Evolutionary conservation across 2,329 filamentous ascomycete species (phyloP).

Genomic region (Apiospora koreana): DNA sequence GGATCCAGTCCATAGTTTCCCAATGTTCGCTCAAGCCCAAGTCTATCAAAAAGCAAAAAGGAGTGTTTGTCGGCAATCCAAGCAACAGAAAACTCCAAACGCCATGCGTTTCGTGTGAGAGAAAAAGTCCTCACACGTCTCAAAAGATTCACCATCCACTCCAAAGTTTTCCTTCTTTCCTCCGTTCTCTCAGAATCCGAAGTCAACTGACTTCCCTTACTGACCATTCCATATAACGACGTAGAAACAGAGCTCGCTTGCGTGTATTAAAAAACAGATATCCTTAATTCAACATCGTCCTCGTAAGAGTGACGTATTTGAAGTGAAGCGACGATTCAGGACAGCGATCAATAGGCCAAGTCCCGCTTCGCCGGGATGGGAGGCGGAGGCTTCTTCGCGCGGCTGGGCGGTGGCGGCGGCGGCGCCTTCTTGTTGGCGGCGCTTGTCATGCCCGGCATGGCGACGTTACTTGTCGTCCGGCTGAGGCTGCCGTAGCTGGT

Average conservation of each 20-base stretch:
- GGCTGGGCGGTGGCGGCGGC: slow-evolving; percentile 47
- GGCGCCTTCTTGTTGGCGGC: slow-evolving; percentile 39
- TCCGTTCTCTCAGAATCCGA: background rate
- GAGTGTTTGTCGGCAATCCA: background rate
- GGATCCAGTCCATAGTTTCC: background rate
- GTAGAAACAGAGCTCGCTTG: background rate
- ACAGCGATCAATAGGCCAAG: slow-evolving; percentile 25
- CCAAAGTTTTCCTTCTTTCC: background rate
- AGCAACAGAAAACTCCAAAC: background rate
- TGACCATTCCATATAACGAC: background rate
- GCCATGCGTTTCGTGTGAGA: background rate
- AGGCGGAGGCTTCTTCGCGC: slow-evolving; percentile 56
- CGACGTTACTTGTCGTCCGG: slow-evolving; percentile 40
- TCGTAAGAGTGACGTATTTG: background rate
- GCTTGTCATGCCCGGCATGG: slow-evolving; percentile 22
- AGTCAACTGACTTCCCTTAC: too few species aligned
- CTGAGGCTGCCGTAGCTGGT: slow-evolving; percentile 58
- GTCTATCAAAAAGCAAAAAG: background rate
- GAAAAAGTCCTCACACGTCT: background rate
- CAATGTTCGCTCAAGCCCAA: background rate
- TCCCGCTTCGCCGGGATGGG: slow-evolving; percentile 46
- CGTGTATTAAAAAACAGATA: slow-evolving; percentile 9
- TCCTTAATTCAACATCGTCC: background rate
- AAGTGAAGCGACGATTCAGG: background rate
- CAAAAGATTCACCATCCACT: background rate